phyloP scores from a whole-genome alignment of 2,329 filamentous ascomycete species.

The Pseudogymnoascus sp. region DNA sequence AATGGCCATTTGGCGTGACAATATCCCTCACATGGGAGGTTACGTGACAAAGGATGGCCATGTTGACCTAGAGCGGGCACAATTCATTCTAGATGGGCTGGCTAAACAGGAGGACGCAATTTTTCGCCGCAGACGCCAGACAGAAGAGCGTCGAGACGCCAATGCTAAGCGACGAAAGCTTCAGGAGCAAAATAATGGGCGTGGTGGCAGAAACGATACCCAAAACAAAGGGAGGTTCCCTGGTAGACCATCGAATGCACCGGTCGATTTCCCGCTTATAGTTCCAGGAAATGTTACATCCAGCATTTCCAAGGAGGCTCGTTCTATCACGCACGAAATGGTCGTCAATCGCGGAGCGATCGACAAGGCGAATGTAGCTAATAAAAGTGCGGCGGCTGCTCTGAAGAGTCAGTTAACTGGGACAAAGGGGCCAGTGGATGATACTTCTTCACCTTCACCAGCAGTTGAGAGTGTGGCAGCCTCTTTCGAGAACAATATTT shows the following conservation, averaged over 20 bases:
- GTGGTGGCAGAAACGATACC: slow-evolving; percentile 23
- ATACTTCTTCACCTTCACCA: slow-evolving; percentile 11
- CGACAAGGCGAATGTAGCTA: slow-evolving; percentile 67
- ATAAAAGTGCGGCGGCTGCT: slow-evolving; percentile 88
- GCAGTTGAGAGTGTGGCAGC: slow-evolving; percentile 23
- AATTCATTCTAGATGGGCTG: slow-evolving; percentile 78
- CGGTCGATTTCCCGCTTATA: slow-evolving; percentile 46
- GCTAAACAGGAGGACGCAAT: slow-evolving; percentile 92
- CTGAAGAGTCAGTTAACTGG: slow-evolving; percentile 71
- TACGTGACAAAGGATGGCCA: slow-evolving; percentile 94
- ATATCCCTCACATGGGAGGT: slow-evolving; percentile 82
- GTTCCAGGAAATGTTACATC: slow-evolving; percentile 40
- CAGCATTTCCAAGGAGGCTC: slow-evolving; percentile 47
- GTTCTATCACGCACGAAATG: slow-evolving; percentile 74
- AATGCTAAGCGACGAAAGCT: slow-evolving; percentile 70
- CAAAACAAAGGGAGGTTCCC: slow-evolving; percentile 18
- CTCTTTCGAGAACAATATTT: slow-evolving; percentile 6
- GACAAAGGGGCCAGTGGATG: slow-evolving; percentile 24
- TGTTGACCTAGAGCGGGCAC: slow-evolving; percentile 78
- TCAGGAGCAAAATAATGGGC: slow-evolving; percentile 44
- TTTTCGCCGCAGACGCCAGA: slow-evolving; percentile 78
- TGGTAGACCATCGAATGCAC: slow-evolving; percentile 25
- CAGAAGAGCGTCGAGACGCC: slow-evolving; percentile 74
- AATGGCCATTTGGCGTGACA: slow-evolving; percentile 94
- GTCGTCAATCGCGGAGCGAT: slow-evolving; percentile 64